phyloP scores from a whole-genome alignment of 306 rosid species.

The Arachis hypogaea region DNA sequence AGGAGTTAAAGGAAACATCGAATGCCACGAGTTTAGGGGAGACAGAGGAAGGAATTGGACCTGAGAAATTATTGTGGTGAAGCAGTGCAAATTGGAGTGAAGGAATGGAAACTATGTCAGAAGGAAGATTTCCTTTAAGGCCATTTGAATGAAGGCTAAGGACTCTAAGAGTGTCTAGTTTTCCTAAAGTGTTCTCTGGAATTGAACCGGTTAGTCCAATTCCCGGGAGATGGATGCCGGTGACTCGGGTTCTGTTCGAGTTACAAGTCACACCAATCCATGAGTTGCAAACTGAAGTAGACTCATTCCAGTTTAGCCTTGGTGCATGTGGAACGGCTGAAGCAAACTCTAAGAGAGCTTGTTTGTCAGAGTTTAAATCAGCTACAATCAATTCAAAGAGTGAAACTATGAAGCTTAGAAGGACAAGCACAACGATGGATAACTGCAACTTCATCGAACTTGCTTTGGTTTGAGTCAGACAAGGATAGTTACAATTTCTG shows the following conservation, averaged over 20 bases:
- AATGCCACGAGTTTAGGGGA: conserved; percentile 58
- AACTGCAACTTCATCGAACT: conserved; percentile 54
- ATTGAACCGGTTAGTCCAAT: conserved; percentile 61
- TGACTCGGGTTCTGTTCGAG: conserved; percentile 50
- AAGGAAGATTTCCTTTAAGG: conserved; percentile 67
- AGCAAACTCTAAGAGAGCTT: conserved; percentile 71
- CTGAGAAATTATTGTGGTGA: conserved; percentile 72
- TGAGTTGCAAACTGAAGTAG: conserved; percentile 60
- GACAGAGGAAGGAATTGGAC: conserved; percentile 61
- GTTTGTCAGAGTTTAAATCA: conserved; percentile 66
- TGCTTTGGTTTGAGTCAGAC: conserved; percentile 38
- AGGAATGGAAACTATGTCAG: conserved; percentile 64
- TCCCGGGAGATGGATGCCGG: conserved; percentile 74
- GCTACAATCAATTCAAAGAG: conserved; percentile 41
- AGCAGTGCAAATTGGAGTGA: conserved; percentile 63
- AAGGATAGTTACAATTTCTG: conserved; percentile 34
- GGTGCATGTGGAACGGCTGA: conserved; percentile 53
- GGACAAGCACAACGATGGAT: conserved; percentile 43
- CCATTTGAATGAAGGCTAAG: conserved; percentile 77
- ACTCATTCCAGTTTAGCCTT: conserved; percentile 73
- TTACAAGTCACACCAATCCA: conserved; percentile 80
- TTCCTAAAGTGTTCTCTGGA: conserved; percentile 62
- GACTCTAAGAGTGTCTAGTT: conserved; percentile 63
- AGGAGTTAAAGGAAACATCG: conserved; percentile 68
- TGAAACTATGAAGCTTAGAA: conserved; percentile 34